Conservation (phyloP, 208 protist species). For the Leishmania amazonensis region DNA sequence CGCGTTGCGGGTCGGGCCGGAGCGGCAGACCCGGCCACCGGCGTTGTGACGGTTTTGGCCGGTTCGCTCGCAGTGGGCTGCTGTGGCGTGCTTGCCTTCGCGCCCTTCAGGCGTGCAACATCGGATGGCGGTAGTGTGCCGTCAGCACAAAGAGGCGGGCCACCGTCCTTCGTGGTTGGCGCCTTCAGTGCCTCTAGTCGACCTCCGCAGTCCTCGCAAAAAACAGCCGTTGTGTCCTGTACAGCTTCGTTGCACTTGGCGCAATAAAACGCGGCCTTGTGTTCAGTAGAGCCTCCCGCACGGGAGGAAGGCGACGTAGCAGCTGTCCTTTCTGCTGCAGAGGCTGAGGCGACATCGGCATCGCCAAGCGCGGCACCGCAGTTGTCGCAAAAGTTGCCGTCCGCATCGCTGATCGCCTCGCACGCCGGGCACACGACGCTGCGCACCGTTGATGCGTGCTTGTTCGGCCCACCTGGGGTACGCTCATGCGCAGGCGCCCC, state of each 20-base stretch:
- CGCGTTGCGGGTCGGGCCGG: background rate
- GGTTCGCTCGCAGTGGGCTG: background rate
- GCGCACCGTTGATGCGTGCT: constrained; percentile 50
- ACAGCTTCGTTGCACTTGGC: constrained; percentile 48
- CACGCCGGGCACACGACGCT: constrained; percentile 66
- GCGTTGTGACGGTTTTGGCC: background rate
- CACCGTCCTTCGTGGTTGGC: background rate
- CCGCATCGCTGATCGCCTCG: constrained; percentile 70
- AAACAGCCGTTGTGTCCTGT: constrained; percentile 48
- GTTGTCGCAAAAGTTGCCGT: constrained; percentile 89
- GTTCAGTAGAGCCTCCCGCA: background rate
- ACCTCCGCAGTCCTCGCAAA: constrained; percentile 85
- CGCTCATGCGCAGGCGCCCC: constrained; percentile 47
- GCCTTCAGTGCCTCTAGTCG: constrained; percentile 36
- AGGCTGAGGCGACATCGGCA: constrained; percentile 15
- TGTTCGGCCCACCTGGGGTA: constrained; percentile 45
- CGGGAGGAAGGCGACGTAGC: background rate
- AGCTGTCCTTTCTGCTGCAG: background rate
- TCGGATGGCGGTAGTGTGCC: constrained; percentile 13
- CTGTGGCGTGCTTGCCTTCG: background rate
- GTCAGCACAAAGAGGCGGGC: constrained; percentile 2
- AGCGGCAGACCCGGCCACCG: background rate
- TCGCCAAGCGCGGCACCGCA: constrained; percentile 77
- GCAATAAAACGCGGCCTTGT: constrained; percentile 57
- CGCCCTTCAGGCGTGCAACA: constrained; percentile 5